These are phyloP conservation scores for Tricholoma flavovirens DNA, from an alignment of 768 basidiomycete species.

Conservation along the genomic window DNA sequence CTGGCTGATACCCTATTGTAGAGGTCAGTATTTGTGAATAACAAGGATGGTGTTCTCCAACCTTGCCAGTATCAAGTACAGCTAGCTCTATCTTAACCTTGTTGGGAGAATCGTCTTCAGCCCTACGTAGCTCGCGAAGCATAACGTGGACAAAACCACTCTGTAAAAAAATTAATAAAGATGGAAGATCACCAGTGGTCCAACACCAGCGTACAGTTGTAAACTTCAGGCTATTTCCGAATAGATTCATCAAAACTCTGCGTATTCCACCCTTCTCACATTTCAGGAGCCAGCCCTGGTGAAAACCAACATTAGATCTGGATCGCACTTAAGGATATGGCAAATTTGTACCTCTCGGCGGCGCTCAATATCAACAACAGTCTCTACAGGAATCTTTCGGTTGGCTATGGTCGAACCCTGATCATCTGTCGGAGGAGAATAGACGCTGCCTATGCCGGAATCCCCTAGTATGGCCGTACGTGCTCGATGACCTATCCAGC, in stretches of 20 bases:
- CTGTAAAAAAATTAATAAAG: conserved; percentile 29
- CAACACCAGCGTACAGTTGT: conserved; percentile 53
- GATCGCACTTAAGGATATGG: background rate
- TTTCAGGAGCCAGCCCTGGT: conserved; percentile 77
- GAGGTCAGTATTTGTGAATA: conserved; percentile 1
- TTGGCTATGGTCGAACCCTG: conserved; percentile 36
- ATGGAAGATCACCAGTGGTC: background rate
- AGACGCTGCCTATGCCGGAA: conserved; percentile 87
- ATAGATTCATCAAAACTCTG: conserved; percentile 89
- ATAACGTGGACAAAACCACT: conserved; percentile 85
- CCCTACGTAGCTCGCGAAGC: conserved; percentile 64
- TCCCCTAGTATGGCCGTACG: conserved; percentile 62
- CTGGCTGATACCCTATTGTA: conserved; percentile 74
- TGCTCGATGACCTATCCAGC: conserved; percentile 89
- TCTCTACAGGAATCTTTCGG: conserved; percentile 58
- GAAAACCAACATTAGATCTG: conserved; percentile 1
- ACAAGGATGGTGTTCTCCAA: conserved; percentile 18
- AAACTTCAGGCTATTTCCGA: conserved; percentile 92
- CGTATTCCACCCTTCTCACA: conserved; percentile 93
- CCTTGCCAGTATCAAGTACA: conserved; percentile 89
- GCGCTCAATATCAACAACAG: conserved; percentile 80
- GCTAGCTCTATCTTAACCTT: conserved; percentile 75
- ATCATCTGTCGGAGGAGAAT: conserved; percentile 73
- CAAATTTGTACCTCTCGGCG: conserved; percentile 47
- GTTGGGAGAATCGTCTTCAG: conserved; percentile 45